A percentile compares a stretch with the other conserved stretches of the same genome.
Evolutionary conservation across 2,329 filamentous ascomycete genomes (phyloP).

Genomic region (Bipolaris victoriae): DNA sequence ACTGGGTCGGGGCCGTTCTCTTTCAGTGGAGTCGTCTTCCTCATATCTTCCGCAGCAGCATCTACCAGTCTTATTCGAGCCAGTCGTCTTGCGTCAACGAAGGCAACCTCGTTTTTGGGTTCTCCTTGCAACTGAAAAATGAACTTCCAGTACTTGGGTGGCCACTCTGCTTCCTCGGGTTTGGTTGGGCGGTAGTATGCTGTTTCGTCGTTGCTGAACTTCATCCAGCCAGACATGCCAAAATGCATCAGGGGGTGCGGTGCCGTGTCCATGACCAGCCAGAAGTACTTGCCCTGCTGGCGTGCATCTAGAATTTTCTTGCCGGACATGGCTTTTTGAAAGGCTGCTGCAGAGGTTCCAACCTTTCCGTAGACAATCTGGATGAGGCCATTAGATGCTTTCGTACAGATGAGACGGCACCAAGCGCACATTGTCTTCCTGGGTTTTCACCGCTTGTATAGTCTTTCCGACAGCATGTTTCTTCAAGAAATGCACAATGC

Average conservation of each 20-base stretch:
- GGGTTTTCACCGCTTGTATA: conserved; percentile 71
- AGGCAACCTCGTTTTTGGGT: conserved; percentile 72
- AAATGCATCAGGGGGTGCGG: conserved; percentile 92
- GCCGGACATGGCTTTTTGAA: conserved; percentile 74
- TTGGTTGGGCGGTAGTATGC: conserved; percentile 76
- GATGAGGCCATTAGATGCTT: background rate
- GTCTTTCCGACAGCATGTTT: conserved; percentile 84
- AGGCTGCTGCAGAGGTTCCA: conserved; percentile 76
- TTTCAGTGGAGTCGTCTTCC: conserved; percentile 76
- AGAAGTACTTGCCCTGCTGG: conserved; percentile 97
- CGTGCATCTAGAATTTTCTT: conserved; percentile 75
- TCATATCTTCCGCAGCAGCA: conserved; percentile 76
- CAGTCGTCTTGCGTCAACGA: conserved; percentile 82
- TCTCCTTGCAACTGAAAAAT: conserved; percentile 68
- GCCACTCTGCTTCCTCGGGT: conserved; percentile 71
- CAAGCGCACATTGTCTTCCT: conserved; percentile 67
- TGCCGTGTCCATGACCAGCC: conserved; percentile 76
- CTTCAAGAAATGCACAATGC: conserved; percentile 83
- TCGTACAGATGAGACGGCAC: background rate
- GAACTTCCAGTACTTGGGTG: conserved; percentile 90
- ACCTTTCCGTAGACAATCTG: conserved; percentile 86
- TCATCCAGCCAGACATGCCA: conserved; percentile 74
- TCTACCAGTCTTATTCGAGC: conserved; percentile 81
- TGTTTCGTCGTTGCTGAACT: conserved; percentile 79
- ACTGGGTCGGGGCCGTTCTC: conserved; percentile 96